Percentiles rank a stretch among this genome's conserved stretches.
phyloP scores from a whole-genome alignment of 306 rosid species.

The Betula pendula region DNA sequence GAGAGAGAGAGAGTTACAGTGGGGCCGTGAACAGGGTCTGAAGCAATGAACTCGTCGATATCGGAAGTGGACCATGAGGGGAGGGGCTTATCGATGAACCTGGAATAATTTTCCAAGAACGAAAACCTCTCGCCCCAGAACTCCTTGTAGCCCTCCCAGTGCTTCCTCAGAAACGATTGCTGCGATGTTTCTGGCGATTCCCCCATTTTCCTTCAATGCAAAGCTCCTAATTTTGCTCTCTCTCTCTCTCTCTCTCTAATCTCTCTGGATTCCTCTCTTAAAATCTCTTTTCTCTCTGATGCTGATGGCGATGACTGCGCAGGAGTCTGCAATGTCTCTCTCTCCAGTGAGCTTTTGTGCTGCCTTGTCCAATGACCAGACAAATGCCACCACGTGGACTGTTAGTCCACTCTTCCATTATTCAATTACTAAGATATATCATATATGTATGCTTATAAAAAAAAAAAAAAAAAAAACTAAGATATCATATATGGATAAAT shows the following conservation, averaged over 20 bases:
- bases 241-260: not conserved
- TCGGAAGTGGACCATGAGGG: conserved; percentile 69
- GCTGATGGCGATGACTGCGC: not conserved
- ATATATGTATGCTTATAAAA: too few species aligned
- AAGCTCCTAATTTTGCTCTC: not conserved
- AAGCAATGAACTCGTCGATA: conserved; percentile 69
- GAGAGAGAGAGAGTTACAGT: conserved; percentile 37
- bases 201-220: conserved; percentile 32
- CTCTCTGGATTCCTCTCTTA: not conserved
- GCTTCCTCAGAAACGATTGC: conserved; percentile 42
- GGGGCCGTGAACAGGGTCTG: conserved; percentile 79
- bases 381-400: not conserved
- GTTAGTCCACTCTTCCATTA: not conserved
- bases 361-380: not conserved
- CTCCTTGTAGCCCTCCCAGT: conserved; percentile 63
- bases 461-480: too few species aligned
- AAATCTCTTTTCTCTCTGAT: not conserved
- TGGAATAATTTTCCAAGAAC: conserved; percentile 50
- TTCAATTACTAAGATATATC: not conserved
- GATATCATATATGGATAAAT: too few species aligned
- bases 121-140: conserved; percentile 71
- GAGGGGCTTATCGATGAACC: conserved; percentile 51
- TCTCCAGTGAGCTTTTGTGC: not conserved
- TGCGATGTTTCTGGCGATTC: conserved; percentile 34
- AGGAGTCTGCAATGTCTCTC: not conserved